Conservation (phyloP, 2,329 filamentous ascomycete species). For the Stagonosporopsis rhizophila region DNA sequence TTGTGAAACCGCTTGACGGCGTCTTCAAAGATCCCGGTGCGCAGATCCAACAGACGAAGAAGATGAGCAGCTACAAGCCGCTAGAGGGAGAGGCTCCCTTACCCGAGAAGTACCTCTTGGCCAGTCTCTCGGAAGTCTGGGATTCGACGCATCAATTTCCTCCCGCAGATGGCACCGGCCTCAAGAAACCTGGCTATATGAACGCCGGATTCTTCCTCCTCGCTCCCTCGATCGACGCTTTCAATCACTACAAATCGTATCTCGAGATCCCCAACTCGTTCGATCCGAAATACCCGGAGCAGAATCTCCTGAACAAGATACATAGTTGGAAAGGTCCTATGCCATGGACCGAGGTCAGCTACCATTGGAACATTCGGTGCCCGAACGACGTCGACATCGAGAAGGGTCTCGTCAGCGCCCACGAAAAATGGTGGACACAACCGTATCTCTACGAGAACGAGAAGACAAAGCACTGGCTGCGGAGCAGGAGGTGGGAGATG, state of each 20-base stretch:
- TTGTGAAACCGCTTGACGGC: conserved; percentile 40
- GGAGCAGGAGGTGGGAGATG: conserved; percentile 49
- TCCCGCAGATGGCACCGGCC: conserved; percentile 37
- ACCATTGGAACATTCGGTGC: conserved; percentile 50
- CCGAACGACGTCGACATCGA: conserved; percentile 47
- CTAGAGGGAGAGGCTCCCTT: conserved; percentile 34
- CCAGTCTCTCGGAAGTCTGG: conserved; percentile 42
- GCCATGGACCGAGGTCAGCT: conserved; percentile 49
- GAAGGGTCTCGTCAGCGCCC: conserved; percentile 46
- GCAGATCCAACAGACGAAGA: conserved; percentile 22
- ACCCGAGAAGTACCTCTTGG: conserved; percentile 45
- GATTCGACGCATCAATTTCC: conserved; percentile 45
- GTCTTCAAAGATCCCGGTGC: conserved; percentile 47
- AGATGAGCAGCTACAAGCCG: conserved; percentile 13
- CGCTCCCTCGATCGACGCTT: conserved; percentile 36
- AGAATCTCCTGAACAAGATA: conserved; percentile 49
- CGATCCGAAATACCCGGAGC: conserved; percentile 44
- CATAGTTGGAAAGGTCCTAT: conserved; percentile 49
- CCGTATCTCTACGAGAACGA: conserved; percentile 34
- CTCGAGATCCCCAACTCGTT: conserved; percentile 41
- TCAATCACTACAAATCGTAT: conserved; percentile 43
- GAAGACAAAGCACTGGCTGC: conserved; percentile 43
- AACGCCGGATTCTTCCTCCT: conserved; percentile 51
- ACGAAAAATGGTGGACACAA: conserved; percentile 52
- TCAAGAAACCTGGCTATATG: conserved; percentile 41